These are phyloP conservation scores for Petunia axillaris DNA, from an alignment of 257 asterid genomes.

Conservation along the genomic window DNA sequence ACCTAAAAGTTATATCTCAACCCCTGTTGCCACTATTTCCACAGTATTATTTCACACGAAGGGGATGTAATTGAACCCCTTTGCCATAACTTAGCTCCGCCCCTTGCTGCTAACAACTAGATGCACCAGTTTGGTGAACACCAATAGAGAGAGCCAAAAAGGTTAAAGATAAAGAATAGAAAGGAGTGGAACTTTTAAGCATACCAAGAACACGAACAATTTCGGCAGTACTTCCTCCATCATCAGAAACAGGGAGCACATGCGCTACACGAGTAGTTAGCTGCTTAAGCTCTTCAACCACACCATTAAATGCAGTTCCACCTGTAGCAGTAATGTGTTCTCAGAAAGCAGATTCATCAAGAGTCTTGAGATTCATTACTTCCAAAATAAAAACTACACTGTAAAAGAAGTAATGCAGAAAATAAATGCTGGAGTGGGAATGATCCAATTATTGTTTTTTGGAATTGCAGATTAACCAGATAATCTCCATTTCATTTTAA, in stretches of 20 bases:
- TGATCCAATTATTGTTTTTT: not conserved
- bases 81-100: too few relatives aligned
- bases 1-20: too few relatives aligned
- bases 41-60: too few relatives aligned
- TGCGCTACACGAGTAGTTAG: conserved; percentile 90
- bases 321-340: conserved; percentile 48
- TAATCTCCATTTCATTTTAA: not conserved
- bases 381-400: not conserved
- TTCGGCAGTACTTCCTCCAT: conserved; percentile 99
- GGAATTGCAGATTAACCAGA: not conserved
- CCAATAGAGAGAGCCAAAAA: conserved; percentile 8
- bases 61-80: too few relatives aligned
- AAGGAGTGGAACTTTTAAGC: conserved; percentile 23
- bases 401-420: not conserved
- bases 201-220: conserved; percentile 97
- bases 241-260: conserved; percentile 97
- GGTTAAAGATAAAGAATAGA: conserved; percentile 6
- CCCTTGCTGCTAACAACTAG: not conserved
- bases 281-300: conserved; percentile 90
- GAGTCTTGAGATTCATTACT: not conserved
- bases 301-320: conserved; percentile 98
- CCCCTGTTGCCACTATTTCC: too few relatives aligned
- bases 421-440: conserved; percentile 9
- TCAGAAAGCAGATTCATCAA: conserved; percentile 13
- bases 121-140: conserved; percentile 5